phyloP scores from a whole-genome alignment of 2,329 filamentous ascomycete species.

The Diaporthe sp. region DNA sequence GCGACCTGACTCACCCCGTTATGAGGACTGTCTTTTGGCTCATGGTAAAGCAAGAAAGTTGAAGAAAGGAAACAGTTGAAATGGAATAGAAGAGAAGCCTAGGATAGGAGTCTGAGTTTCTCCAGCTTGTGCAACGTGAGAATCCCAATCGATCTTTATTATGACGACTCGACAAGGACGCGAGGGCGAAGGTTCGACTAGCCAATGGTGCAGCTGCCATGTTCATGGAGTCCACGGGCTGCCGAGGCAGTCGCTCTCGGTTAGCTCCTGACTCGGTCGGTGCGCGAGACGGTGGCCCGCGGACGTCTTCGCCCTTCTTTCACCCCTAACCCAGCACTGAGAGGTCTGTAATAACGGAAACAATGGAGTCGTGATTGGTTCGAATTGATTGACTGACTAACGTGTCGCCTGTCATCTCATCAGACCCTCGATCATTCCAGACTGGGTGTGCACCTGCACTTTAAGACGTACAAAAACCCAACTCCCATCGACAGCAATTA shows the following conservation, averaged over 20 bases:
- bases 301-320: background rate
- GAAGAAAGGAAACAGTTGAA: background rate
- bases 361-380: background rate
- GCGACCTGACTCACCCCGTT: conserved; percentile 6
- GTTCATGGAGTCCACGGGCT: conserved; percentile 1
- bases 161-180: background rate
- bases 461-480: background rate
- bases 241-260: background rate
- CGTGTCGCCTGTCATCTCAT: background rate
- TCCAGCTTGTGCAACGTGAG: background rate
- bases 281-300: background rate
- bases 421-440: background rate
- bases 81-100: too few species aligned
- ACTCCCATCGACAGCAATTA: background rate
- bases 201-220: background rate
- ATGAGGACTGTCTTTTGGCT: conserved; percentile 19
- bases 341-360: background rate
- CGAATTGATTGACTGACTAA: too few species aligned
- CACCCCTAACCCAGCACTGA: background rate
- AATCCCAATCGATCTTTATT: background rate
- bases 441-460: background rate
- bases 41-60: background rate
- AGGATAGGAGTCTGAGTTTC: background rate
- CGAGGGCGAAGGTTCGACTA: background rate
- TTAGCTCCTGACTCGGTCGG: background rate